Conservation (phyloP, 2,329 filamentous ascomycete genomes). For the Trichoderma guizhouense region DNA sequence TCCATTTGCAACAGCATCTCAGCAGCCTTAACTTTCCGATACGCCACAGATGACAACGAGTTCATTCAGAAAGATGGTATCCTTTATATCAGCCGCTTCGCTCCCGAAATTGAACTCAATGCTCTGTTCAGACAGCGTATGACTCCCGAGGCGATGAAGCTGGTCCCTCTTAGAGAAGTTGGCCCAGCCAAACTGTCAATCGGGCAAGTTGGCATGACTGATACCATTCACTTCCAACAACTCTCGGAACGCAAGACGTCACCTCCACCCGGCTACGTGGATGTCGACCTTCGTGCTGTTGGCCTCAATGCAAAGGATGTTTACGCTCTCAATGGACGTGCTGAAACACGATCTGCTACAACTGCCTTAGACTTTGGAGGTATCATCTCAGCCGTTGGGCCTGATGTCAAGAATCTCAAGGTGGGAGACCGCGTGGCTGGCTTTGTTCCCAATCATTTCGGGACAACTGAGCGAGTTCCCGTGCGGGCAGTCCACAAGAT, state of each 20-base stretch:
- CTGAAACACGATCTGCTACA: constrained; percentile 29
- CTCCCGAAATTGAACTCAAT: constrained; percentile 24
- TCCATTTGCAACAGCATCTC: background rate
- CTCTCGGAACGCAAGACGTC: background rate
- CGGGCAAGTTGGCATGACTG: constrained; percentile 12
- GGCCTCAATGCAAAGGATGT: constrained; percentile 28
- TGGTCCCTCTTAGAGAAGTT: background rate
- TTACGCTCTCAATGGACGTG: constrained; percentile 26
- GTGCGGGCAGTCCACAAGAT: constrained; percentile 23
- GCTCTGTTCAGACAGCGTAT: constrained; percentile 20
- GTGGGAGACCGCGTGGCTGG: constrained; percentile 29
- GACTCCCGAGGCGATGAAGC: background rate
- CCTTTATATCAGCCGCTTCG: constrained; percentile 25
- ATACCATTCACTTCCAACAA: constrained; percentile 26
- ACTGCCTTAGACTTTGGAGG: constrained; percentile 28
- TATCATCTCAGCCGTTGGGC: constrained; percentile 25
- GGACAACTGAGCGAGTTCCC: constrained; percentile 23
- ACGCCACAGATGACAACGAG: background rate
- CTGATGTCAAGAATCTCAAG: constrained; percentile 20
- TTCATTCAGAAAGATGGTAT: constrained; percentile 9
- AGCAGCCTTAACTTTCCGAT: background rate
- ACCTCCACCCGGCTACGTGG: constrained; percentile 11
- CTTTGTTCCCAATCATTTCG: constrained; percentile 24
- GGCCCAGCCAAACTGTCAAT: constrained; percentile 19
- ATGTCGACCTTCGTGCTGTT: constrained; percentile 12